These are phyloP conservation scores for Ustilago curta DNA, from an alignment of 1,284 basidiomycete genomes.

Conservation along the genomic window DNA sequence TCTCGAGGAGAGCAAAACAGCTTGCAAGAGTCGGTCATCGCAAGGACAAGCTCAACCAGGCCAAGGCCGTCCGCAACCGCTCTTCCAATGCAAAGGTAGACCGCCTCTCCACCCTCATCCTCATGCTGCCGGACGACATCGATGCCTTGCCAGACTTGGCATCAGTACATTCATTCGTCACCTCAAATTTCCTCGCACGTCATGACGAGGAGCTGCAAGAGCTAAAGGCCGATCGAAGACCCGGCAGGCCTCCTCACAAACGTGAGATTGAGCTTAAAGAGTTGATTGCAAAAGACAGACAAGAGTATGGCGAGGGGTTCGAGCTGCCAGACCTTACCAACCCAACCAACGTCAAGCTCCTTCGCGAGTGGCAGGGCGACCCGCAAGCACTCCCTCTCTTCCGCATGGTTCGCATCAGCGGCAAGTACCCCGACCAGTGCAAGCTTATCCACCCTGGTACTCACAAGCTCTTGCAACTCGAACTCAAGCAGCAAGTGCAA, in stretches of 20 bases:
- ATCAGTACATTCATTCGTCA: slow-evolving; percentile 60
- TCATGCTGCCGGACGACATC: slow-evolving; percentile 61
- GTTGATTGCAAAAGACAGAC: slow-evolving; percentile 46
- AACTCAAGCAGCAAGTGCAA: slow-evolving; percentile 23
- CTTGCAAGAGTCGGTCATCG: slow-evolving; percentile 57
- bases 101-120: slow-evolving; percentile 61
- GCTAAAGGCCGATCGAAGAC: slow-evolving; percentile 52
- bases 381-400: slow-evolving; percentile 62
- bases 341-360: slow-evolving; percentile 58
- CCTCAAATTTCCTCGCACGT: slow-evolving; percentile 56
- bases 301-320: slow-evolving; percentile 63
- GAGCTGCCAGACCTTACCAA: slow-evolving; percentile 64
- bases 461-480: slow-evolving; percentile 55
- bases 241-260: slow-evolving; percentile 58
- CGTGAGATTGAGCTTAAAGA: slow-evolving; percentile 60
- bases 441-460: slow-evolving; percentile 54
- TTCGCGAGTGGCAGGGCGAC: slow-evolving; percentile 66
- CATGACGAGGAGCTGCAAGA: slow-evolving; percentile 58
- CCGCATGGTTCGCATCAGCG: slow-evolving; percentile 65
- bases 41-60: slow-evolving; percentile 51
- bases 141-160: slow-evolving; percentile 57
- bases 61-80: slow-evolving; percentile 42
- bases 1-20: slow-evolving; percentile 65
- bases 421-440: slow-evolving; percentile 52
- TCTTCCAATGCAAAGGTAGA: slow-evolving; percentile 61